Evolutionary conservation across 345 rosid species (phyloP), one percentile per base, ranked within the genome.

Genomic region (Bruguiera sexangula): DNA sequence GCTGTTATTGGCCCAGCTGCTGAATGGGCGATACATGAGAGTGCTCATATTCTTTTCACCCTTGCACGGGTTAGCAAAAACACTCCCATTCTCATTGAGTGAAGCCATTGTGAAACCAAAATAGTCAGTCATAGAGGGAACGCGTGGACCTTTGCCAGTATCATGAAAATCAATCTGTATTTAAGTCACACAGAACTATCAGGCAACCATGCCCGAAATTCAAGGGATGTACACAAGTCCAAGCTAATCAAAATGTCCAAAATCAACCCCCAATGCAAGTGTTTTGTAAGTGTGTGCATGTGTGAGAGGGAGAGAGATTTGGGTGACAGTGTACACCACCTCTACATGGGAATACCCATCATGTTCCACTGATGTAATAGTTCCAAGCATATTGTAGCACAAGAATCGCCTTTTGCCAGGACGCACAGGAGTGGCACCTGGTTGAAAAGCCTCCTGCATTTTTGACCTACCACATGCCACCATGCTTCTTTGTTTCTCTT

Each of bases 61-160:
- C 80, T 87, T 95, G 83, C 96, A 82, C 36, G 91, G 92, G 76
- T 92, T 95, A 63, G 97, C 99, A 78, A 95, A 92, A 71, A 85
- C 96, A 76, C 97, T 83, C 62, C 99, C 96, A 82, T 73, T 85
- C 80, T 87, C 99, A 66, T 88, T 92, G 69, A 92, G 64, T 39
- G 97, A 83, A 67, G 99, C 99, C 89, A 95, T 83, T 36, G 96
- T 92, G 84, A 95, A 95, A 72, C 99, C 99, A 70, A 88, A 95
- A 66, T 92, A 79, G 83, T 95, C 99, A 11, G 88, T 88, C 99
- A 95, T 95, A 32, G 99, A 82, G 52, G 97, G 93, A 75, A 95
- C 91, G 74, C 96, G 87, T 64, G 93, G 89, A 74, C 99, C 96
- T 76, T 83, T 86, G 67, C 97, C 83, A 51, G 99, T 95, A 69